Evolutionary conservation across 768 basidiomycete species (phyloP).

Genomic region (Suillus variegatus): DNA sequence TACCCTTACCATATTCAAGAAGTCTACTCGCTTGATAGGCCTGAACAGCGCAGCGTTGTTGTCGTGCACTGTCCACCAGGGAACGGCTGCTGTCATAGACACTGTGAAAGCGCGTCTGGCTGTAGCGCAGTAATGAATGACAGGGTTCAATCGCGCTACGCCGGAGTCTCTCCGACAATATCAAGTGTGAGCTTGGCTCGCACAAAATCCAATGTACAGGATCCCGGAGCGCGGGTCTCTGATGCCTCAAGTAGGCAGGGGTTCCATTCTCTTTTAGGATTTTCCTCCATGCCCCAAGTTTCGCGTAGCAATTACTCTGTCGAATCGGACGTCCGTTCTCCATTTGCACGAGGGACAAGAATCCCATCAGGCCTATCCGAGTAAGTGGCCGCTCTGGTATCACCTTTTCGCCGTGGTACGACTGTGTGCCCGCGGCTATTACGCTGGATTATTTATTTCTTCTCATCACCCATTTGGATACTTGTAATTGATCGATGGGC

Average conservation of each 20-base stretch:
- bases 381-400: slow-evolving; percentile 20
- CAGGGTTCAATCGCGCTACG: slow-evolving; percentile 18
- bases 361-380: slow-evolving; percentile 20
- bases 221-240: not conserved
- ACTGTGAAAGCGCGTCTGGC: not conserved
- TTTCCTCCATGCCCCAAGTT: slow-evolving; percentile 13
- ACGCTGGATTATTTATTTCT: not conserved
- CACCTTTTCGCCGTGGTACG: not conserved
- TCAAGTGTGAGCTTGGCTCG: slow-evolving; percentile 1
- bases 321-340: slow-evolving; percentile 31
- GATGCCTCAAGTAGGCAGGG: slow-evolving; percentile 1
- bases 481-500: not conserved
- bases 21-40: not conserved
- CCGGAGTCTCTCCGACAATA: slow-evolving; percentile 29
- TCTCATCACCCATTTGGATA: not conserved
- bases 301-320: slow-evolving; percentile 12
- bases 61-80: slow-evolving; percentile 1
- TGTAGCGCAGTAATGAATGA: not conserved
- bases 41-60: not conserved
- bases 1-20: slow-evolving; percentile 1
- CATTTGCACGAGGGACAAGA: slow-evolving; percentile 24
- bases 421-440: no score
- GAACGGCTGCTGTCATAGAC: not conserved
- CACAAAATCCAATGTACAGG: not conserved
- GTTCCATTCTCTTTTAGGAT: slow-evolving; percentile 9